phyloP scores from a whole-genome alignment of 2,329 filamentous ascomycete species.

The Aspergillus puulaauensis region DNA sequence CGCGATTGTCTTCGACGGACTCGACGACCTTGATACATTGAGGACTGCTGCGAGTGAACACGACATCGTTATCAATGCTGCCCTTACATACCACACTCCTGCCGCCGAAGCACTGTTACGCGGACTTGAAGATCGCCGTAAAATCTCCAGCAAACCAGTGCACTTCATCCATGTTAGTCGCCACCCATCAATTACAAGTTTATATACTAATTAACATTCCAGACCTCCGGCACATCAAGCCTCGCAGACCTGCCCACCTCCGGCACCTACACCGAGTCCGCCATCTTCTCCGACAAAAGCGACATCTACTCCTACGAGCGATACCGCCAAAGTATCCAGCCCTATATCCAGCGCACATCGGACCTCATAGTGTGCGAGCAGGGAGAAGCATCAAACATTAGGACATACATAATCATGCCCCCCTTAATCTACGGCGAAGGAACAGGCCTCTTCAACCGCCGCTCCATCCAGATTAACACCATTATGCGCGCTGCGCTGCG shows the following conservation, averaged over 20 bases:
- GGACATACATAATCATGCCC: slow-evolving; percentile 48
- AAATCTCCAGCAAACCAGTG: slow-evolving; percentile 33
- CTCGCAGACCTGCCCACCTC: slow-evolving; percentile 45
- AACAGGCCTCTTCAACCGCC: slow-evolving; percentile 26
- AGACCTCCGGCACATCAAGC: slow-evolving; percentile 13
- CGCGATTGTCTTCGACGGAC: slow-evolving; percentile 10
- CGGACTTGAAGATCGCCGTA: slow-evolving; percentile 43
- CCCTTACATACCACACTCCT: slow-evolving; percentile 38
- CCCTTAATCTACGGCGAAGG: slow-evolving; percentile 48
- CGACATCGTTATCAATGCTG: slow-evolving; percentile 46
- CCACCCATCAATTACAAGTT: no score
- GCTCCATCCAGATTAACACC: slow-evolving; percentile 45
- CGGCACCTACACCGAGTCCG: slow-evolving; percentile 26
- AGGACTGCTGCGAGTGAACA: slow-evolving; percentile 12
- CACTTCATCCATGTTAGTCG: slow-evolving; percentile 41
- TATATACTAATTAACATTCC: background rate
- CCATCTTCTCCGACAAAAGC: slow-evolving; percentile 45
- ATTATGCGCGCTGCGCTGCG: slow-evolving; percentile 33
- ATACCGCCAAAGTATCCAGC: slow-evolving; percentile 34
- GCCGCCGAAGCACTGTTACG: slow-evolving; percentile 44
- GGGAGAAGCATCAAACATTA: slow-evolving; percentile 42
- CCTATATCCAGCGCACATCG: slow-evolving; percentile 46
- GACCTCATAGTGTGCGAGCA: slow-evolving; percentile 46
- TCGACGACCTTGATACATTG: slow-evolving; percentile 16
- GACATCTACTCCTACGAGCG: slow-evolving; percentile 47